Evolutionary conservation across 106 monocot genomes (phyloP).

Genomic region (Apostasia ramifera): DNA sequence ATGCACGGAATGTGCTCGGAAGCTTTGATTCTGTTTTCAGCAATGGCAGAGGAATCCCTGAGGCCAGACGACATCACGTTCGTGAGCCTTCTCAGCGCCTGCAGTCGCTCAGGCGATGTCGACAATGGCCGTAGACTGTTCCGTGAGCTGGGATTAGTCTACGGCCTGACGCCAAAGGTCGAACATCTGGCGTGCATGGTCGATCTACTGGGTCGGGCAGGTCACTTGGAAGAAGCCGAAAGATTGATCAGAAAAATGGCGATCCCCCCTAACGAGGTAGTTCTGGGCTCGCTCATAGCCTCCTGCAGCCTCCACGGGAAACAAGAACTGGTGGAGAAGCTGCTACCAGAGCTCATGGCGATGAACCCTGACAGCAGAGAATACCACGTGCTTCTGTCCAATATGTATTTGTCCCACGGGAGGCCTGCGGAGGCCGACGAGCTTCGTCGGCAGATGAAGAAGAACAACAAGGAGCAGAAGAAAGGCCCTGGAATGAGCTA

Average conservation of each 20-base stretch:
- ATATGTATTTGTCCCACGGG: conserved; percentile 26
- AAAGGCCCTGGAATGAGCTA: conserved; percentile 56
- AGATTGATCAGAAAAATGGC: conserved; percentile 46
- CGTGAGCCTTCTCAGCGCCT: conserved; percentile 52
- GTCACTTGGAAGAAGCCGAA: conserved; percentile 54
- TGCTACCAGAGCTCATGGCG: conserved; percentile 36
- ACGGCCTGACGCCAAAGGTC: conserved; percentile 34
- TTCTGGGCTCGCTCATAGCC: conserved; percentile 64
- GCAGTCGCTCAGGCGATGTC: conserved; percentile 49
- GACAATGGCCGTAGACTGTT: conserved; percentile 41
- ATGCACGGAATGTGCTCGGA: conserved; percentile 52
- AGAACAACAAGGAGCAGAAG: conserved; percentile 6
- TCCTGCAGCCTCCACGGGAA: conserved; percentile 45
- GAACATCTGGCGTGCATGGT: conserved; percentile 76
- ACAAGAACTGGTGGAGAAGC: conserved; percentile 23
- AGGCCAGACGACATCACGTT: conserved; percentile 66
- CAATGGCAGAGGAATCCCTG: conserved; percentile 26
- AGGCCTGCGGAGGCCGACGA: conserved; percentile 27
- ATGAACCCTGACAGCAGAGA: conserved; percentile 34
- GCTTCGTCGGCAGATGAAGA: conserved; percentile 29
- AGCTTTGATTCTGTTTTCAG: conserved; percentile 22
- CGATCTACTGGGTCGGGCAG: conserved; percentile 62
- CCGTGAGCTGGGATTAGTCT: conserved; percentile 11
- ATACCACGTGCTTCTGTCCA: conserved; percentile 48
- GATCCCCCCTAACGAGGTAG: conserved; percentile 52